These are phyloP conservation scores for Staphylotrichum longicolle DNA, from an alignment of 495 filamentous ascomycete species.

Conservation along the genomic window DNA sequence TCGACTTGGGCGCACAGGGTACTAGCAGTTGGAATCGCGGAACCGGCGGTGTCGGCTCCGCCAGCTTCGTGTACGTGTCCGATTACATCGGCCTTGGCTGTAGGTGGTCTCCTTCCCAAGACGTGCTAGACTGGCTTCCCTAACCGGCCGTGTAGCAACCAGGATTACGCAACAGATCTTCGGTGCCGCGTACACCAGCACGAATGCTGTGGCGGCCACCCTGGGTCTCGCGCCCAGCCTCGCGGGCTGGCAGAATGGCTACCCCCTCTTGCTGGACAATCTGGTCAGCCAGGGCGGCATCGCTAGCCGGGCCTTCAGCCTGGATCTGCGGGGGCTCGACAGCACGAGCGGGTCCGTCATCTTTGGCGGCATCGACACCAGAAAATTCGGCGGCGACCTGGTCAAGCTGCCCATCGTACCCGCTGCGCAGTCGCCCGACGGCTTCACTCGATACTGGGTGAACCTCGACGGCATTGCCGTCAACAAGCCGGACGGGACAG, in stretches of 20 bases:
- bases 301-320: background rate
- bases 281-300: background rate
- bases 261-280: background rate
- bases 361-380: background rate
- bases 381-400: background rate
- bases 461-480: background rate
- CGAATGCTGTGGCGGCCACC: background rate
- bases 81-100: background rate
- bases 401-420: background rate
- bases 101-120: background rate
- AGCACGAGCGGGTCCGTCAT: background rate
- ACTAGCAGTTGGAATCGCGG: background rate
- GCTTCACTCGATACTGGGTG: no score
- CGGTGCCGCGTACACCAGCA: background rate
- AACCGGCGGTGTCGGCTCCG: background rate
- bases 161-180: background rate
- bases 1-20: no score
- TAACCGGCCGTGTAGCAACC: background rate
- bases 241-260: background rate
- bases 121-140: background rate
- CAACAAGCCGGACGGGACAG: background rate
- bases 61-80: background rate
- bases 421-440: no score
- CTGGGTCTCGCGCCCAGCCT: background rate
- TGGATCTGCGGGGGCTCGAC: background rate